Conservation (phyloP, 768 basidiomycete genomes). For the Clavulina sp. region DNA sequence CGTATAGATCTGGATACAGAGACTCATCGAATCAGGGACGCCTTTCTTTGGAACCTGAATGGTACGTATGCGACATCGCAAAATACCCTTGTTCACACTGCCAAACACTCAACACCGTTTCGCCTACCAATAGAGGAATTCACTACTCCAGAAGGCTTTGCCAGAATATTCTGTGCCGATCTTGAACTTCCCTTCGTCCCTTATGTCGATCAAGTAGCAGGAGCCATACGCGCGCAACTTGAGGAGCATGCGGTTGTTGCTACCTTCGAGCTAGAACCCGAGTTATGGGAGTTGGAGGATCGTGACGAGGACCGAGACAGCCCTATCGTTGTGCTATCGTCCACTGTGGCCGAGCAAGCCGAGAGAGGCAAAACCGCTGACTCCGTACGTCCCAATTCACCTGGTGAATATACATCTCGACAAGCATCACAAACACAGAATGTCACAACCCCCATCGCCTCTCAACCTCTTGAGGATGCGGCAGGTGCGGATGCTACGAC, state of each 20-base stretch:
- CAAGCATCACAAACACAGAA: too few relatives aligned
- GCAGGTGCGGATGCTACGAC: too few relatives aligned
- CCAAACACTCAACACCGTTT: background rate
- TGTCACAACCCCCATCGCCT: too few relatives aligned
- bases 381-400: too few relatives aligned
- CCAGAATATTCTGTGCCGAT: conserved; percentile 73
- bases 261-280: conserved; percentile 40
- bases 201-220: conserved; percentile 65
- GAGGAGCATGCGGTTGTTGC: conserved; percentile 79
- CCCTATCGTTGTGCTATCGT: too few relatives aligned
- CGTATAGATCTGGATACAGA: conserved; percentile 92
- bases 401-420: too few relatives aligned
- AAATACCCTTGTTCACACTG: background rate
- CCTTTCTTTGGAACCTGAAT: conserved; percentile 89
- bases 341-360: too few relatives aligned
- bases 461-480: too few relatives aligned
- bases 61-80: conserved; percentile 23
- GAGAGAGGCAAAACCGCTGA: too few relatives aligned
- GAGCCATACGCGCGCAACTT: conserved; percentile 77
- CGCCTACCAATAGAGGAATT: conserved; percentile 30
- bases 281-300: too few relatives aligned
- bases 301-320: too few relatives aligned
- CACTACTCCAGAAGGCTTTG: conserved; percentile 73
- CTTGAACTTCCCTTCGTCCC: conserved; percentile 50
- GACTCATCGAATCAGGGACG: conserved; percentile 79